Evolutionary conservation across 1,284 basidiomycete genomes (phyloP), one percentile per base, ranked within the genome.

Genomic region (Peniophora sp.): DNA sequence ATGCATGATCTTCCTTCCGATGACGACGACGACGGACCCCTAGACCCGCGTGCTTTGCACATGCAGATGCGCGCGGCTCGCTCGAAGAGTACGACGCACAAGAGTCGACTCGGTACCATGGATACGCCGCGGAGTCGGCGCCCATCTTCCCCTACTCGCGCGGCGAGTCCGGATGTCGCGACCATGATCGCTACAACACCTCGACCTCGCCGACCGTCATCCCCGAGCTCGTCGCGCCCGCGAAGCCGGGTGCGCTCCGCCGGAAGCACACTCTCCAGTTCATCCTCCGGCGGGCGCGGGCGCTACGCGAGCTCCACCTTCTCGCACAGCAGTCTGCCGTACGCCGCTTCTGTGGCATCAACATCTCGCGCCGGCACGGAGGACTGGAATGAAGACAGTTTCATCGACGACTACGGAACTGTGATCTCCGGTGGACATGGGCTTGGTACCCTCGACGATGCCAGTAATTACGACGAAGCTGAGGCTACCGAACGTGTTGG

Each of bases 141-240:
- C 47, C 37, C 37, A 20, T 20, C 37, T 17, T 41, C 37, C 8
- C n/a, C 37, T 8, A 41, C 47, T 12, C 50, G 57, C 51, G 52
- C 53, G 41, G 43, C 50, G 8, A 75, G 73, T 48, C 78, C 78
- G 0, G 78, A 80, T 55, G 75, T 80, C 49, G 53, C 61, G 1
- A 54, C 64, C 2, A 75, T 79, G 52, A 58, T 81, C 17, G 69
- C 71, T 0, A 58, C 60, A 3, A 79, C 75, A 0, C 75, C 75
- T 0, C 67, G 72, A 1, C 73, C 74, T 1, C 63, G 66, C 3
- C 62, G 66, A 17, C 54, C 34, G 12, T 32, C 27, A 36, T 56
- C 55, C 3, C 62, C 60, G 49, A 63, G 63, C 1, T 63, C 66
- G 15, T 58, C 53, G 1, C 46, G 53, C 6, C 48, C 51, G 6